Base-by-base conservation (phyloP, 2,329 filamentous ascomycete genomes). In the Hypomyces perniciosus region DNA sequence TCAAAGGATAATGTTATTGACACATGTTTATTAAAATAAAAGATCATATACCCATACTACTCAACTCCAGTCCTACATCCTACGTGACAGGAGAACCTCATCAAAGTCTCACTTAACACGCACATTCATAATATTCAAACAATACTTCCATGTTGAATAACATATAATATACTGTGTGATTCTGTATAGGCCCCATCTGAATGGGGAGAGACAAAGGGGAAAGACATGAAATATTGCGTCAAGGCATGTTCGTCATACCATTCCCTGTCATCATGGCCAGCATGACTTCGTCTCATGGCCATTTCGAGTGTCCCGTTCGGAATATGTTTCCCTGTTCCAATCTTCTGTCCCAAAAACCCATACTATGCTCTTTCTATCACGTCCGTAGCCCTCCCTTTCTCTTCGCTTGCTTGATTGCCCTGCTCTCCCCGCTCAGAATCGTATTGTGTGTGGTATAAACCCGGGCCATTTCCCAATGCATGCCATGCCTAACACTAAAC, bases 361-460 rank as follows among this genome's bases (percentile, higher is more conserved):
- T 44, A 29, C 28, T 6, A 31, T 34, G 42, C 26, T 12, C 13
- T 28, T 34, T 28, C 13, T 28, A 31, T 27, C 27, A 29, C 40
- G 27, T 27, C 40, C 13, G 7, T 26, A 28, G 20, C 8, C 20
- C 42, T 13, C n/a, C 6, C 33, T n/a, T 28, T n/a, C 30, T 7
- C 42, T 31, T 44, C 42, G 42, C 42, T 26, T 13, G n/a, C 8
- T 12, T 35, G 33, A 40, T 40, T 26, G 13, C 13, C 38, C 10
- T 40, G 10, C 38, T 26, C 8, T 12, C 13, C 9, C 13, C 38
- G 8, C 9, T n/a, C 38, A 40, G 33, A 35, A 8, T 8, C 33
- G 12, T 35, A 33, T 35, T 20, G 8, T 35, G 43, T 47, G 34
- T 40, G 43, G 35, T 47, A 38, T 47, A 47, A 31, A 33, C 43